phyloP scores from a whole-genome alignment of 1,284 basidiomycete species.

The Tremellales sp. region DNA sequence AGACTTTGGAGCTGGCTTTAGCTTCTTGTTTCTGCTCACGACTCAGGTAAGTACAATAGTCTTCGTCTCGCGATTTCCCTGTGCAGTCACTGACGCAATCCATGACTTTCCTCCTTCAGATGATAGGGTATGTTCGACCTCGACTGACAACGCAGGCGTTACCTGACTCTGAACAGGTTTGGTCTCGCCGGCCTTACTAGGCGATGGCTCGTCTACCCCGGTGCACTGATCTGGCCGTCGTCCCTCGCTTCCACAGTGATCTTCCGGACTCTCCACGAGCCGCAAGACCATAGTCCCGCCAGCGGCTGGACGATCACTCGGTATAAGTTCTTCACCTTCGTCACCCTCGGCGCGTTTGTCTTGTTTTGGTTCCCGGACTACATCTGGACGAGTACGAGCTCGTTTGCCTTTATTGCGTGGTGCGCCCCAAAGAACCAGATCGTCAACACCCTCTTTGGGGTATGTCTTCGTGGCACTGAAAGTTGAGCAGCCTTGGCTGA shows the following conservation, averaged over 20 bases:
- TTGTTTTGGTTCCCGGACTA: slow-evolving; percentile 87
- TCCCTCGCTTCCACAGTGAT: slow-evolving; percentile 50
- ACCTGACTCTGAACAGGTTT: slow-evolving; percentile 29
- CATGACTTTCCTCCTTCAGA: neutral
- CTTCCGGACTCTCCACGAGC: slow-evolving; percentile 50
- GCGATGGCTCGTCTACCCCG: slow-evolving; percentile 27
- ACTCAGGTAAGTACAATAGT: slow-evolving; percentile 45
- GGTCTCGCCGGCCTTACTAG: slow-evolving; percentile 47
- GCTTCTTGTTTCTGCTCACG: slow-evolving; percentile 47
- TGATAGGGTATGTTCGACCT: no score
- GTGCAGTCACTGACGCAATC: no score
- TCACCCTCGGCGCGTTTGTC: slow-evolving; percentile 58
- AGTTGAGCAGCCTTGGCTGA: neutral
- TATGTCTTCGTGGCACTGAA: slow-evolving; percentile 6
- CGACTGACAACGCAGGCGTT: no score
- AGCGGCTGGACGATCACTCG: slow-evolving; percentile 48
- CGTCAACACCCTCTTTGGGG: slow-evolving; percentile 48
- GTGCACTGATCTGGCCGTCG: slow-evolving; percentile 51
- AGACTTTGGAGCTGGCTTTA: slow-evolving; percentile 40
- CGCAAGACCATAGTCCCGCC: slow-evolving; percentile 52
- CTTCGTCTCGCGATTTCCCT: no score
- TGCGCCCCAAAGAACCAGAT: slow-evolving; percentile 77
- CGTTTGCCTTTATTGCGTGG: slow-evolving; percentile 84
- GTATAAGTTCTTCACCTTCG: slow-evolving; percentile 66
- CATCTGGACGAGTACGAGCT: slow-evolving; percentile 53